Conservation (phyloP, 148 eudicot species). For the Dysphania ambrosioides region DNA sequence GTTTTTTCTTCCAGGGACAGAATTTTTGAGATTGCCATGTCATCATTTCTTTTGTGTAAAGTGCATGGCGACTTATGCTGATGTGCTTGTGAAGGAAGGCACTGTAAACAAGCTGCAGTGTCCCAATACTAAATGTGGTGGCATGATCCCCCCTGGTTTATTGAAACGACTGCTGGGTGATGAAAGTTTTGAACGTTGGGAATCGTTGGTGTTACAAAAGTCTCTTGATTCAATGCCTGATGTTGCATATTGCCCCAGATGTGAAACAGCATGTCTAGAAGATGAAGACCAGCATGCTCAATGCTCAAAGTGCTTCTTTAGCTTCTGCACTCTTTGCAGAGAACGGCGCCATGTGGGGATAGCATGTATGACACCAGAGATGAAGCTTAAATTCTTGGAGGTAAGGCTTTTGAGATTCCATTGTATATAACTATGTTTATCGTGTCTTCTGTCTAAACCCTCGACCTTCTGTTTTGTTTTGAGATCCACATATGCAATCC, state of each 20-base stretch:
- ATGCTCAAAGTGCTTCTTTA: slow-evolving; percentile 86
- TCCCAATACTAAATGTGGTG: slow-evolving; percentile 75
- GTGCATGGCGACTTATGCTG: slow-evolving; percentile 79
- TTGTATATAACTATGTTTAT: no score
- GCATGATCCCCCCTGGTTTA: slow-evolving; percentile 86
- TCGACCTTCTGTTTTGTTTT: neutral
- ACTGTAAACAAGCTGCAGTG: slow-evolving; percentile 68
- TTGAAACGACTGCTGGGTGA: slow-evolving; percentile 65
- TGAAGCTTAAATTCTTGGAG: slow-evolving; percentile 68
- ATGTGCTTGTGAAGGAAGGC: slow-evolving; percentile 74
- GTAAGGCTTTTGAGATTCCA: slow-evolving; percentile 31
- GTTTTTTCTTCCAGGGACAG: slow-evolving; percentile 50
- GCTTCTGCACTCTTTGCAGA: slow-evolving; percentile 86
- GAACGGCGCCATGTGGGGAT: slow-evolving; percentile 79
- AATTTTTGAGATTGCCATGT: slow-evolving; percentile 78
- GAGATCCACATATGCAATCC: neutral
- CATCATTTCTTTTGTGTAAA: slow-evolving; percentile 81
- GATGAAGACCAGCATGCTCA: slow-evolving; percentile 85
- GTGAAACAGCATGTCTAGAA: slow-evolving; percentile 86
- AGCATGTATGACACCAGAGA: slow-evolving; percentile 77
- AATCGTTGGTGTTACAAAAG: slow-evolving; percentile 68
- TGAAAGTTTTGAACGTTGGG: slow-evolving; percentile 82
- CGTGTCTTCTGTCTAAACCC: neutral
- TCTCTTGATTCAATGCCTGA: slow-evolving; percentile 88
- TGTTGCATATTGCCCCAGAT: slow-evolving; percentile 90